phyloP scores from a whole-genome alignment of 805 yeast species.

The Metschnikowia shivogae region DNA sequence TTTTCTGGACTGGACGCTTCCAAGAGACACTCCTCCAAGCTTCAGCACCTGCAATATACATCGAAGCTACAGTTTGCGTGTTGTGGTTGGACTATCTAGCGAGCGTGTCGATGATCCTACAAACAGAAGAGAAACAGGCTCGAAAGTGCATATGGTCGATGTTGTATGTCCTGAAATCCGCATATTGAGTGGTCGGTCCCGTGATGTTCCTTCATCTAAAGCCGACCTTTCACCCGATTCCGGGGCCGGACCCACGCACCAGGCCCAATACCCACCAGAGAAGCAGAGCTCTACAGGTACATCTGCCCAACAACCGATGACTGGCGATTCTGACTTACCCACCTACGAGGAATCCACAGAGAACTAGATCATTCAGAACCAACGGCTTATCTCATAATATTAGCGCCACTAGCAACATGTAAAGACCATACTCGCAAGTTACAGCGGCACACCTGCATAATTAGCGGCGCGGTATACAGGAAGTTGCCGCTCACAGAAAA shows the following conservation, averaged over 20 bases:
- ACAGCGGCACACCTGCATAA: background rate
- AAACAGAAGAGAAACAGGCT: constrained; percentile 13
- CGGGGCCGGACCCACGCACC: constrained; percentile 9
- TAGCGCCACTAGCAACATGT: too few relatives aligned
- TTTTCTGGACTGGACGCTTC: constrained; percentile 40
- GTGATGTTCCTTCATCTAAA: too few relatives aligned
- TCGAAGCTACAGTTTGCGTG: constrained; percentile 38
- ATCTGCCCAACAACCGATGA: background rate
- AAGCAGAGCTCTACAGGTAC: background rate
- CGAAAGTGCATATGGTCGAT: constrained; percentile 27
- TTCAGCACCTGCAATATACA: constrained; percentile 55
- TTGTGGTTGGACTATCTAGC: constrained; percentile 27
- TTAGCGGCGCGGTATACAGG: background rate
- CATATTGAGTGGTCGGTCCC: constrained; percentile 32
- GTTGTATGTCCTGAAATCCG: constrained; percentile 29
- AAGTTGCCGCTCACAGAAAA: constrained; percentile 6
- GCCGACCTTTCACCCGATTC: background rate
- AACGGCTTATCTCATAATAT: background rate
- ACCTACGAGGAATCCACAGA: constrained; percentile 1
- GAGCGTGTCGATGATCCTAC: constrained; percentile 19
- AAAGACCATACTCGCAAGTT: background rate
- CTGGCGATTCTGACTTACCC: background rate
- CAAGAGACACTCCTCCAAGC: constrained; percentile 48
- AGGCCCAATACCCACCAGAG: constrained; percentile 1
- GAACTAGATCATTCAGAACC: background rate